Base-by-base conservation (phyloP, 1,284 basidiomycete species). In the Amylostereum chailletii region DNA sequence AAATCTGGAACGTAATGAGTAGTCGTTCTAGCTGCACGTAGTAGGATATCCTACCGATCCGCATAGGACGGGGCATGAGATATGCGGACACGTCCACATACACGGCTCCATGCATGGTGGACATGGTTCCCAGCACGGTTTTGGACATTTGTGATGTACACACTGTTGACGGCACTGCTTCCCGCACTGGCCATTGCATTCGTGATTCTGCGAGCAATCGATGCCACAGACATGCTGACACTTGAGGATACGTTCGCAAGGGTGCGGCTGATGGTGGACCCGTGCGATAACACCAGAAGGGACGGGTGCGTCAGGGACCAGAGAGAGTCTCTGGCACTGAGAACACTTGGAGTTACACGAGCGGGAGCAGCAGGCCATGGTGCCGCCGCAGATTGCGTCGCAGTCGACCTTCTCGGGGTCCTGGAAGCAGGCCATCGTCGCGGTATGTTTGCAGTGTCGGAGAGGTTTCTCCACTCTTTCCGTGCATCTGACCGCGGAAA, bases 41-140 rank as follows among this genome's bases (percentile, higher is more conserved):
- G 29, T 27, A 32, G 3, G 30, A 9, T 27, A 19, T 19, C 31
- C 11, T 27, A 32, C 84, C 19, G 81, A 82, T 9, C 82, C 83
- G 56, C 86, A 89, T 0, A 81, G 76, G n/a, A 86, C 71, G 2
- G 76, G 75, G 51, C 86, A 88, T 1, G 49, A 44, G 30, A 71
- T 58, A 53, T 86, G 81, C 4, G 67, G 54, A 57, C 85, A 87
- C 59, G 52, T 73, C 81, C 83, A 86, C 3, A 66, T 67, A 55
- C 83, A 86, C 0, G 70, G 63, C 53, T 81, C 74, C 56, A 77
- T 71, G 60, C 86, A 89, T 0, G 82, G 81, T 0, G 76, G 70
- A 58, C 86, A 89, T 0, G 75, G 72, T 0, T 61, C 64, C 5
- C 70, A 75, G 57, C 86, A 89, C 27, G 60, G 53, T 26, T 63